phyloP scores from a whole-genome alignment of 208 protist species.

The Acanthamoeba lenticulata region DNA sequence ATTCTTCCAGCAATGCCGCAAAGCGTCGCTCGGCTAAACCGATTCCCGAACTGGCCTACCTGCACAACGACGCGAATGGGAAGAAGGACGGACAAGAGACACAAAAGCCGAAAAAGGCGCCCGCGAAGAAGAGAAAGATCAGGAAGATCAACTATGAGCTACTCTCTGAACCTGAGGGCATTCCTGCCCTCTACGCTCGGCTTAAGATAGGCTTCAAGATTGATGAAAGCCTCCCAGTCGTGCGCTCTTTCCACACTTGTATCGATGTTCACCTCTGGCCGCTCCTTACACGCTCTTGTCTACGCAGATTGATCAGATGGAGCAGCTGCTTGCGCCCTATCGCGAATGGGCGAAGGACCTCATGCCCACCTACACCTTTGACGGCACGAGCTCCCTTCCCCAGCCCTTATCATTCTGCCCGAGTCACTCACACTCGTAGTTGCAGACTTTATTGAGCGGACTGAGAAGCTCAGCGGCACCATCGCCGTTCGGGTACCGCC shows the following conservation, averaged over 20 bases:
- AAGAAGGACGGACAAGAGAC: background rate
- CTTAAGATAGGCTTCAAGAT: background rate
- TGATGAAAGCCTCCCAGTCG: conserved; percentile 3
- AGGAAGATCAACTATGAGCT: background rate
- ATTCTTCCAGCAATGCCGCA: no score
- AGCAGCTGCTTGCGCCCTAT: conserved; percentile 10
- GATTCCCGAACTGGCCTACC: background rate
- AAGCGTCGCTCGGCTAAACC: background rate
- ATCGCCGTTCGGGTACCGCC: background rate
- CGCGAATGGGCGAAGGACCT: conserved; percentile 34
- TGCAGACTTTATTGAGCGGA: conserved; percentile 41
- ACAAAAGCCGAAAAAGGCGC: background rate
- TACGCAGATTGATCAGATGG: conserved; percentile 16
- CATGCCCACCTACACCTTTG: conserved; percentile 48
- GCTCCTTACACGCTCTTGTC: background rate
- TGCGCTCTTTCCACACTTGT: background rate
- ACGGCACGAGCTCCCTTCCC: background rate
- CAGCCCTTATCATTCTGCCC: background rate
- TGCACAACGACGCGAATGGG: background rate
- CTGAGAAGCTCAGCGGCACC: conserved; percentile 32
- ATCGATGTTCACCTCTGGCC: background rate
- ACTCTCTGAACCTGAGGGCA: background rate
- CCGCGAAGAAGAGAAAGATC: background rate
- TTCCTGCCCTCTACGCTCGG: conserved; percentile 6
- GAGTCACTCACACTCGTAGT: background rate